These are phyloP conservation scores for Paraconiothyrium brasiliense DNA, from an alignment of 2,329 filamentous ascomycete species.

Conservation along the genomic window DNA sequence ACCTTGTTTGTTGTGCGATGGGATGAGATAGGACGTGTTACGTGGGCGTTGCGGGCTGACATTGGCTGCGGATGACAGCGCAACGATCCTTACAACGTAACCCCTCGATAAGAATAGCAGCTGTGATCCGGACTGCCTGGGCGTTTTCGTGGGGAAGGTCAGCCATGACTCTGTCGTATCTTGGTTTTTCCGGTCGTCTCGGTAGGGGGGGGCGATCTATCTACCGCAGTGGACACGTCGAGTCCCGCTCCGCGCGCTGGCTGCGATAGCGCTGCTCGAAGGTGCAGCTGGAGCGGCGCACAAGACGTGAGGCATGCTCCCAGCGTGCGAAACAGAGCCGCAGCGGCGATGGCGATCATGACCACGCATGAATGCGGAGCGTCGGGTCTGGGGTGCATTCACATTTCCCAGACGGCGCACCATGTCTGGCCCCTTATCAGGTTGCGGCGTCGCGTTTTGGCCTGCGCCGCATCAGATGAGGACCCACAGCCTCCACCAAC, in stretches of 20 bases:
- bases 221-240: not conserved
- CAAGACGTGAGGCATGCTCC: no score
- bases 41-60: conserved; percentile 3
- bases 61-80: conserved; percentile 14
- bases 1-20: conserved; percentile 1
- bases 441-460: conserved; percentile 14
- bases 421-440: not conserved
- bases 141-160: conserved; percentile 9
- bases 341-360: conserved; percentile 25
- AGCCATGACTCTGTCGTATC: conserved; percentile 14
- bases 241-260: not conserved
- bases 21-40: conserved; percentile 2
- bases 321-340: conserved; percentile 19
- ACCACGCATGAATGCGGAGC: conserved; percentile 30
- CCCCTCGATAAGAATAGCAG: conserved; percentile 19
- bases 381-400: conserved; percentile 32
- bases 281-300: no score
- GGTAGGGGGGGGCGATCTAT: not conserved
- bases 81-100: conserved; percentile 11
- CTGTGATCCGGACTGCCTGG: conserved; percentile 1
- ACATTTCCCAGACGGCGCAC: conserved; percentile 1
- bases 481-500: conserved; percentile 14
- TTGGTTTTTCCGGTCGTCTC: conserved; percentile 2
- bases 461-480: conserved; percentile 17
- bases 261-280: not conserved